These are phyloP conservation scores for Cantharellus anzutake DNA, from an alignment of 768 basidiomycete species.

Conservation along the genomic window DNA sequence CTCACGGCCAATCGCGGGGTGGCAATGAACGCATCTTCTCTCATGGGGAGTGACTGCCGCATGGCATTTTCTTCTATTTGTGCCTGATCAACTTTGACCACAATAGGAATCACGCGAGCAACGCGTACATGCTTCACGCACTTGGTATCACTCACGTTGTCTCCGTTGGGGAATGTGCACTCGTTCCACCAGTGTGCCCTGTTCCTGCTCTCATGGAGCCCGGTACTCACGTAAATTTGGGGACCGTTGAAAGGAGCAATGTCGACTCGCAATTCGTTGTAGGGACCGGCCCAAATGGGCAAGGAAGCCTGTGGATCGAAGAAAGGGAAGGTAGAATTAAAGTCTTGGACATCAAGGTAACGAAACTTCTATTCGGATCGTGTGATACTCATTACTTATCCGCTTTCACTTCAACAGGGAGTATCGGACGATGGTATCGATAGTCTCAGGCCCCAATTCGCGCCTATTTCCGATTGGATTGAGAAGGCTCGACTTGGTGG, in stretches of 20 bases:
- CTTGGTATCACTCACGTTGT: constrained; percentile 95
- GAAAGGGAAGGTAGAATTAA: constrained; percentile 78
- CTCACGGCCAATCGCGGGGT: too few species aligned
- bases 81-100: not conserved
- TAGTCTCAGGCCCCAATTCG: constrained; percentile 74
- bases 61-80: constrained; percentile 6
- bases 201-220: not conserved
- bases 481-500: constrained; percentile 65
- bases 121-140: constrained; percentile 90
- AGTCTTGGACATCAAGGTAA: constrained; percentile 63
- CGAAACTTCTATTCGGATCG: not conserved
- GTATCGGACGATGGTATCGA: constrained; percentile 96
- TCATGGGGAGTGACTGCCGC: too few species aligned
- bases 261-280: not conserved
- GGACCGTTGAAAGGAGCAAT: constrained; percentile 1
- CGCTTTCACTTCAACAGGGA: constrained; percentile 20
- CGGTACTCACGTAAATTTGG: constrained; percentile 4
- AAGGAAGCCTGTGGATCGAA: constrained; percentile 68
- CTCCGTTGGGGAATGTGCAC: constrained; percentile 87
- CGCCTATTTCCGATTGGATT: constrained; percentile 85
- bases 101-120: constrained; percentile 73
- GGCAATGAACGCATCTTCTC: too few species aligned
- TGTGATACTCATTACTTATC: not conserved
- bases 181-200: constrained; percentile 51
- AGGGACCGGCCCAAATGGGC: not conserved